These are phyloP conservation scores for Microcera coccophila DNA, from an alignment of 2,329 filamentous ascomycete genomes.

Conservation along the genomic window DNA sequence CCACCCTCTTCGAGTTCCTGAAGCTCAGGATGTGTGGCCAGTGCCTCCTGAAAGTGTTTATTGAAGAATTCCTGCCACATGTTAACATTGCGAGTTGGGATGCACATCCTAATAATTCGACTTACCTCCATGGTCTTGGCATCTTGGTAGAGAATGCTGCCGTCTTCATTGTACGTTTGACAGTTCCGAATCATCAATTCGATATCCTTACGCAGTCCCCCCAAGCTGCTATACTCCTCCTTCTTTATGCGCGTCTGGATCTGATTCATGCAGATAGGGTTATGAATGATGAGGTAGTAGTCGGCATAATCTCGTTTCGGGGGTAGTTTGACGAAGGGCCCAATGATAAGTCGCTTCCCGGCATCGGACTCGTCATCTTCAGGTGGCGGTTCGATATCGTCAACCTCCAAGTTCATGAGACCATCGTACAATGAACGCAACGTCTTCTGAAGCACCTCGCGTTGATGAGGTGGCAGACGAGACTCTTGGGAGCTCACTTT, in stretches of 20 bases:
- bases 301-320: slow-evolving; percentile 87
- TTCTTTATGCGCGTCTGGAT: slow-evolving; percentile 95
- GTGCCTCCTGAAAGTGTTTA: slow-evolving; percentile 49
- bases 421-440: slow-evolving; percentile 73
- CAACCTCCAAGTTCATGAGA: slow-evolving; percentile 80
- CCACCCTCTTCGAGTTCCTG: slow-evolving; percentile 50
- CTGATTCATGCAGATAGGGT: slow-evolving; percentile 92
- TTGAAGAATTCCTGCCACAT: slow-evolving; percentile 52
- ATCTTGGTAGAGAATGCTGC: slow-evolving; percentile 86
- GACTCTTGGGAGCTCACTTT: slow-evolving; percentile 40
- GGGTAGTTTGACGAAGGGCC: slow-evolving; percentile 88
- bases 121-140: slow-evolving; percentile 85
- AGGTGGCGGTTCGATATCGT: slow-evolving; percentile 57
- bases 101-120: not conserved
- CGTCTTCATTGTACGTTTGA: slow-evolving; percentile 93
- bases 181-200: slow-evolving; percentile 85
- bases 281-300: slow-evolving; percentile 90
- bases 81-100: slow-evolving; percentile 30
- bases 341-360: slow-evolving; percentile 76
- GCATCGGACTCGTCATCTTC: slow-evolving; percentile 57
- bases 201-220: slow-evolving; percentile 79
- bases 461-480: slow-evolving; percentile 64
- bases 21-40: slow-evolving; percentile 53
- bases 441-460: slow-evolving; percentile 73
- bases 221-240: slow-evolving; percentile 80